Conservation (phyloP, 1,139 yeast genomes). For the Debaryomyces subglobosus region DNA sequence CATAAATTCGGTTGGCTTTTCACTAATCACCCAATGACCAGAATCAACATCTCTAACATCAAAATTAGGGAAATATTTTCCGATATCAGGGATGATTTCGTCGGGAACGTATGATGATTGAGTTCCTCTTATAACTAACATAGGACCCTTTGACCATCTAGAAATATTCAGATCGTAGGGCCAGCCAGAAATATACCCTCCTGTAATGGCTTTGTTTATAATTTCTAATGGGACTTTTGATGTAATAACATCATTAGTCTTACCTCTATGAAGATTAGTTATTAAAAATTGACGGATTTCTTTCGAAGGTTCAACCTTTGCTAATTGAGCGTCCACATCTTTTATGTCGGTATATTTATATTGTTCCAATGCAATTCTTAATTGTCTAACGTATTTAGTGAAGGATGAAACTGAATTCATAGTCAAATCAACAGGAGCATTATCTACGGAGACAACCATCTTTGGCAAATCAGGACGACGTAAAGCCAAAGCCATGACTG, state of each 20-base stretch:
- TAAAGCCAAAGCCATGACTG: constrained; percentile 85
- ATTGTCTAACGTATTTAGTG: constrained; percentile 64
- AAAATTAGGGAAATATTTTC: constrained; percentile 78
- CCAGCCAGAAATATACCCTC: constrained; percentile 73
- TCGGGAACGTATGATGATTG: constrained; percentile 83
- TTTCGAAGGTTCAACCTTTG: constrained; percentile 60
- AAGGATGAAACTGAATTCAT: constrained; percentile 57
- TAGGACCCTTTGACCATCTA: constrained; percentile 66
- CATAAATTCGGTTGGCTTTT: constrained; percentile 72
- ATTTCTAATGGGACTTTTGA: constrained; percentile 73
- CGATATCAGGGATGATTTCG: constrained; percentile 75
- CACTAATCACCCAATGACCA: constrained; percentile 92
- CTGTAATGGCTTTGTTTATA: constrained; percentile 63
- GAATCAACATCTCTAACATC: constrained; percentile 73
- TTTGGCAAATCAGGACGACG: constrained; percentile 66
- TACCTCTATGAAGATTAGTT: constrained; percentile 62
- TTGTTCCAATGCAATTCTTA: constrained; percentile 55
- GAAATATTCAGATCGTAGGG: constrained; percentile 62
- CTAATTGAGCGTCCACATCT: constrained; percentile 70
- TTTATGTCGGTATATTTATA: constrained; percentile 51
- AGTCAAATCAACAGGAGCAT: constrained; percentile 76
- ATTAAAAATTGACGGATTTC: constrained; percentile 78
- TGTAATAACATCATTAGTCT: constrained; percentile 36
- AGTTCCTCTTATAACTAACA: constrained; percentile 79
- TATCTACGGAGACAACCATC: constrained; percentile 79